These are phyloP conservation scores for Metarhizium anisopliae DNA, from an alignment of 2,329 filamentous ascomycete species.

Conservation along the genomic window DNA sequence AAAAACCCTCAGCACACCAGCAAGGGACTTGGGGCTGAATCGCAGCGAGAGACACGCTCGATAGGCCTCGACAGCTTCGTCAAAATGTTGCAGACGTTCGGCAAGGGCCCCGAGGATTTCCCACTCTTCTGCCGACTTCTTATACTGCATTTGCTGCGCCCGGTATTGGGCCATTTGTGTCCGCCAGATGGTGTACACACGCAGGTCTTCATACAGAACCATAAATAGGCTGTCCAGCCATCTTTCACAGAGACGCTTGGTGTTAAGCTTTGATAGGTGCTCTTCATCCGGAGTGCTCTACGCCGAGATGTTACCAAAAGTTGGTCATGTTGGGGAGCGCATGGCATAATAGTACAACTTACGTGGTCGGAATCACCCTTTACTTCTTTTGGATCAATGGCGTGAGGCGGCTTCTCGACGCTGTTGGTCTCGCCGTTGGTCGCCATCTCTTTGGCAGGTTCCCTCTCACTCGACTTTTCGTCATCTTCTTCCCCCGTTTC, in stretches of 20 bases:
- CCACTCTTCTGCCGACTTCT: slow-evolving; percentile 96
- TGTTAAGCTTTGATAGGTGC: slow-evolving; percentile 83
- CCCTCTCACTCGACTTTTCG: slow-evolving; percentile 12
- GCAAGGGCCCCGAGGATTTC: slow-evolving; percentile 92
- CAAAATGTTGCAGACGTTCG: slow-evolving; percentile 81
- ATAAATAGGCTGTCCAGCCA: slow-evolving; percentile 99
- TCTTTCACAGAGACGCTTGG: slow-evolving; percentile 92
- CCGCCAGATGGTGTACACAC: slow-evolving; percentile 98
- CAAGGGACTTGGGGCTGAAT: slow-evolving; percentile 88
- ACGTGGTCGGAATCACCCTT: slow-evolving; percentile 69
- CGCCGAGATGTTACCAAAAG: not conserved
- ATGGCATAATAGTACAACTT: slow-evolving; percentile 17
- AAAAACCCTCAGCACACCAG: slow-evolving; percentile 72
- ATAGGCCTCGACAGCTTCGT: slow-evolving; percentile 91
- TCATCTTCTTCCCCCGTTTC: slow-evolving; percentile 26
- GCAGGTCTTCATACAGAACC: slow-evolving; percentile 95
- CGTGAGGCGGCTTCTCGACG: slow-evolving; percentile 72
- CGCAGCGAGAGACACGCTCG: slow-evolving; percentile 76
- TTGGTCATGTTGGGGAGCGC: not conserved
- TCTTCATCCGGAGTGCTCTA: slow-evolving; percentile 58
- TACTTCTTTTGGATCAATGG: slow-evolving; percentile 66
- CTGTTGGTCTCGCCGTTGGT: slow-evolving; percentile 25
- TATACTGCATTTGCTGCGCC: slow-evolving; percentile 88
- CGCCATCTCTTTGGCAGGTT: slow-evolving; percentile 19
- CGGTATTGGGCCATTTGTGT: slow-evolving; percentile 96